Percentiles rank a stretch among this genome's conserved stretches.
phyloP scores from a whole-genome alignment of 2,329 filamentous ascomycete genomes.

The Penicillium sp. region DNA sequence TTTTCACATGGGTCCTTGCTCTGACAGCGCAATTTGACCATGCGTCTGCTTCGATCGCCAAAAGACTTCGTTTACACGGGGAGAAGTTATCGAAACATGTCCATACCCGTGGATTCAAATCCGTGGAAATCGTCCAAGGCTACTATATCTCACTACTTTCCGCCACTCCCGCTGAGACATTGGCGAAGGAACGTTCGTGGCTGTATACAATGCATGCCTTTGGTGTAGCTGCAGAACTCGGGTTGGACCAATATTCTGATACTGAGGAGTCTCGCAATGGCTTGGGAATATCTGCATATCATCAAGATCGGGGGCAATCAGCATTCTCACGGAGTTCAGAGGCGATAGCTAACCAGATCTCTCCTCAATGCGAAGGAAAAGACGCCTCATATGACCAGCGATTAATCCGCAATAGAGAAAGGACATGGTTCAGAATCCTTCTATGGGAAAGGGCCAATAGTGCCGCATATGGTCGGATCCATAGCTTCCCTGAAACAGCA shows the following conservation, averaged over 20 bases:
- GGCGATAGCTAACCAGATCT: neutral
- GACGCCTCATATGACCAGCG: conserved; percentile 10
- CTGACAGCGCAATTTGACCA: conserved; percentile 31
- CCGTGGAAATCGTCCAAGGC: conserved; percentile 32
- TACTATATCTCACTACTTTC: conserved; percentile 33
- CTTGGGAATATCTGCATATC: neutral
- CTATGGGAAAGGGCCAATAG: conserved; percentile 34
- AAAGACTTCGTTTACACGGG: conserved; percentile 27
- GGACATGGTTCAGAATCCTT: conserved; percentile 33
- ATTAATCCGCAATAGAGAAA: conserved; percentile 27
- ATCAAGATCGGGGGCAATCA: neutral
- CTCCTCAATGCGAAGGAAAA: neutral
- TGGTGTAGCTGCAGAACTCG: conserved; percentile 27
- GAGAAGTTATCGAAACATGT: conserved; percentile 31
- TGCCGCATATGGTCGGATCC: conserved; percentile 26
- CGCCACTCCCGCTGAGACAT: conserved; percentile 25
- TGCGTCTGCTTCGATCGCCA: conserved; percentile 20
- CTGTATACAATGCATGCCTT: conserved; percentile 33
- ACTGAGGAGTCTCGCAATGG: neutral
- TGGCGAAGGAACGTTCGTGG: conserved; percentile 30
- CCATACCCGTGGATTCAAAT: conserved; percentile 29
- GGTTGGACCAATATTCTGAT: conserved; percentile 22
- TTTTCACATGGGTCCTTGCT: conserved; percentile 35
- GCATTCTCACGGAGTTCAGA: neutral
- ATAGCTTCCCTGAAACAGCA: conserved; percentile 30